These are phyloP conservation scores for Dryadomyces quercus-mongolicae DNA, from an alignment of 2,329 filamentous ascomycete species.

Conservation along the genomic window DNA sequence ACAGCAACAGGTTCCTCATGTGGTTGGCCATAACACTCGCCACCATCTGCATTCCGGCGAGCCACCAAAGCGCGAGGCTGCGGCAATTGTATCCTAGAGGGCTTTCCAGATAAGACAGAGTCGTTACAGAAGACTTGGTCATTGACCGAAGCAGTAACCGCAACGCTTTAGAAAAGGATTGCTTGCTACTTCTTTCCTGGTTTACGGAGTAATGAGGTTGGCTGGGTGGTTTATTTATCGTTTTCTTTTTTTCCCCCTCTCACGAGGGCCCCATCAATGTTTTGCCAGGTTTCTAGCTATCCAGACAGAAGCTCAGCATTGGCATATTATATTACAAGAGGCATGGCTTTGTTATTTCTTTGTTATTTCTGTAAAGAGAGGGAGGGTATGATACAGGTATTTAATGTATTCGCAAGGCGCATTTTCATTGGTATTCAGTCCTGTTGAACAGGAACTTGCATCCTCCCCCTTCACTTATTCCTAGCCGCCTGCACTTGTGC, in stretches of 20 bases:
- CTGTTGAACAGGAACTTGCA: background rate
- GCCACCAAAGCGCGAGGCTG: background rate
- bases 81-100: background rate
- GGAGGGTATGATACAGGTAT: background rate
- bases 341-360: background rate
- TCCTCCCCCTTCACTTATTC: constrained; percentile 8
- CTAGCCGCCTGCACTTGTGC: constrained; percentile 3
- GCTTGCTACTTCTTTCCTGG: background rate
- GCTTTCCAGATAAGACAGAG: background rate
- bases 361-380: background rate
- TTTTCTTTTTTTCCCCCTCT: background rate
- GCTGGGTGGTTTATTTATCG: background rate
- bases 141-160: background rate
- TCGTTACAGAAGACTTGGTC: background rate
- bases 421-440: too few relatives aligned
- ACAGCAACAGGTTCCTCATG: background rate
- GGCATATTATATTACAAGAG: background rate
- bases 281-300: background rate
- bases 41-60: background rate
- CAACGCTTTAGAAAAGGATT: background rate
- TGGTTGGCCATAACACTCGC: background rate
- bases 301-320: background rate
- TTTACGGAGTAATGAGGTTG: background rate
- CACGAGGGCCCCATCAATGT: background rate
- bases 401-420: too few relatives aligned